phyloP scores from a whole-genome alignment of 495 filamentous ascomycete genomes.

The Podospora bellae-mahoneyi region DNA sequence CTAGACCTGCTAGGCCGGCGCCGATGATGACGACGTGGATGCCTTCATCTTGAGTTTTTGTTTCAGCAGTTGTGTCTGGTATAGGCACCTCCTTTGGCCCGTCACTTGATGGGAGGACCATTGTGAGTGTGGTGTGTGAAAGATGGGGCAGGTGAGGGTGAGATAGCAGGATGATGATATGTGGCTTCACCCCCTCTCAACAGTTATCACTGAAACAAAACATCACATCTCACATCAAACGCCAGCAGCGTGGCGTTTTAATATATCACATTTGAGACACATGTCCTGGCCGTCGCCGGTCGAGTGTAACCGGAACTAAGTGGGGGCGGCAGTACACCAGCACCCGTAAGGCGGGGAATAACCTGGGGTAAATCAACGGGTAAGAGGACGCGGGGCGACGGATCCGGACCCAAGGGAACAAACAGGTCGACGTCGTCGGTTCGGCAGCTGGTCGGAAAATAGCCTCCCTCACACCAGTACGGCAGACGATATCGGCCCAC shows the following conservation, averaged over 20 bases:
- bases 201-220: neutral
- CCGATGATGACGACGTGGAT: conserved; percentile 51
- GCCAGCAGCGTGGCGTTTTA: neutral
- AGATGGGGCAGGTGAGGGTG: neutral
- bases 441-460: neutral
- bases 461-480: neutral
- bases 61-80: neutral
- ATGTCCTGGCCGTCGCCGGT: neutral
- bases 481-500: neutral
- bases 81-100: neutral
- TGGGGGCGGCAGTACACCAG: neutral
- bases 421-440: neutral
- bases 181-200: neutral
- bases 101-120: neutral
- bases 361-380: neutral
- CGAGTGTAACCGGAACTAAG: neutral
- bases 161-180: neutral
- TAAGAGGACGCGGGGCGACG: neutral
- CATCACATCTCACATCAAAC: neutral
- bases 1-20: conserved; percentile 56
- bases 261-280: neutral
- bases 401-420: neutral
- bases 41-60: conserved; percentile 11
- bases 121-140: neutral
- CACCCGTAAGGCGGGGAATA: neutral